phyloP scores from a whole-genome alignment of 257 asterid genomes.

The Penstemon newberryi region DNA sequence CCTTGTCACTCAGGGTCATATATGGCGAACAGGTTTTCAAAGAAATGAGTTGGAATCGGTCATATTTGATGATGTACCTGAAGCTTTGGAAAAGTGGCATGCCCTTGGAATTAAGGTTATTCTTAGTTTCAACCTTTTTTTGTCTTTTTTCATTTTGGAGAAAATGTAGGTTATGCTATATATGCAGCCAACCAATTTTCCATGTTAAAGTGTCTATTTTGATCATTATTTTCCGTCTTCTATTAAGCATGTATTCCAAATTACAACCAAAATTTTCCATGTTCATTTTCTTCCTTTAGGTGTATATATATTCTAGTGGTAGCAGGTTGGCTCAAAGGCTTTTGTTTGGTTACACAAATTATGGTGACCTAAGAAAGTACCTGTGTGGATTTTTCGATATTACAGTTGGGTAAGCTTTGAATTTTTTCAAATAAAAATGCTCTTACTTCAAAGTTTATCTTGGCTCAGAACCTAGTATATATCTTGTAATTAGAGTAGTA shows the following conservation, averaged over 20 bases:
- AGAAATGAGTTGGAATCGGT: constrained; percentile 54
- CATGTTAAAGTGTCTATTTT: too few relatives aligned
- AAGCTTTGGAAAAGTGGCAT: constrained; percentile 78
- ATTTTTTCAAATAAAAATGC: too few relatives aligned
- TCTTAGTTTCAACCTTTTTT: background rate
- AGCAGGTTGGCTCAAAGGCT: constrained; percentile 98
- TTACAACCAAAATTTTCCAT: too few relatives aligned
- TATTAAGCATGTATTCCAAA: background rate
- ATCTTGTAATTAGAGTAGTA: too few relatives aligned
- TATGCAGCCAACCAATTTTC: too few relatives aligned
- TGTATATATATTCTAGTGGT: constrained; percentile 95
- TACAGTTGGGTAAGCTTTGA: constrained; percentile 68
- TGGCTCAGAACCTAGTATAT: background rate
- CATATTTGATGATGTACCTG: constrained; percentile 80
- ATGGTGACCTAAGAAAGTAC: constrained; percentile 82
- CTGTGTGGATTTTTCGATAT: constrained; percentile 88
- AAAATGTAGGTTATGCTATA: too few relatives aligned
- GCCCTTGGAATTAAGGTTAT: constrained; percentile 70
- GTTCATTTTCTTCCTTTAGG: constrained; percentile 41
- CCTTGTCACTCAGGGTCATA: constrained; percentile 57
- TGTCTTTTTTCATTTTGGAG: too few relatives aligned
- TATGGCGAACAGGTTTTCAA: constrained; percentile 76
- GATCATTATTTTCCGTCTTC: too few relatives aligned
- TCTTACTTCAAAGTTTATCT: background rate
- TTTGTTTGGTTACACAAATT: constrained; percentile 76